These are phyloP conservation scores for Seminavis robusta DNA, from an alignment of 108 stramenopile genomes.

Conservation along the genomic window DNA sequence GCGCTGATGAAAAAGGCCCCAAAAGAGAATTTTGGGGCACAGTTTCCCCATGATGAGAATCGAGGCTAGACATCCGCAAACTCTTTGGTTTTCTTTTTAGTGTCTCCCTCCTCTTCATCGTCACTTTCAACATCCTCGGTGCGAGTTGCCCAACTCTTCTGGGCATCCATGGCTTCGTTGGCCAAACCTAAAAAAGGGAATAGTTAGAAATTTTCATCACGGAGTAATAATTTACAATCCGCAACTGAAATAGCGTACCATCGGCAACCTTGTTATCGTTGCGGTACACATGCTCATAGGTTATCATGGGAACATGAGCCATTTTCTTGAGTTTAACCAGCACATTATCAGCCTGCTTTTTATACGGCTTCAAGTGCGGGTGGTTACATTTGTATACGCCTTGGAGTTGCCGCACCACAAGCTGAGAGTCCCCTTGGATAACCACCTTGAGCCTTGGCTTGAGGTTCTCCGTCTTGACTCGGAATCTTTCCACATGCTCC, in stretches of 20 bases:
- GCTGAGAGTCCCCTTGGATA: slow-evolving; percentile 68
- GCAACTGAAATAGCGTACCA: slow-evolving; percentile 23
- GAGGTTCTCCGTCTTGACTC: not conserved
- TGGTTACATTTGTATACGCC: slow-evolving; percentile 57
- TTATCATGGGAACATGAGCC: no score
- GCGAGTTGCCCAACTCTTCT: slow-evolving; percentile 34
- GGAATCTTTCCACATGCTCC: slow-evolving; percentile 6
- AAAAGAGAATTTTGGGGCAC: no score
- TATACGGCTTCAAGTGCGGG: slow-evolving; percentile 28
- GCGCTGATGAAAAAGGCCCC: no score
- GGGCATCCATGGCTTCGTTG: slow-evolving; percentile 78
- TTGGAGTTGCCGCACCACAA: slow-evolving; percentile 74
- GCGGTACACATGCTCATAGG: slow-evolving; percentile 60
- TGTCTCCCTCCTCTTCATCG: no score
- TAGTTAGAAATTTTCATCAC: no score
- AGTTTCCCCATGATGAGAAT: no score
- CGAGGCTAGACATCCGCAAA: no score
- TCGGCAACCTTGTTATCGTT: slow-evolving; percentile 66
- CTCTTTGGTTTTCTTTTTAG: no score
- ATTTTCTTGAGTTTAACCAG: not conserved
- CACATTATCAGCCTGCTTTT: not conserved
- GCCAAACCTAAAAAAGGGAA: slow-evolving; percentile 44
- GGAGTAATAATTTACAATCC: no score
- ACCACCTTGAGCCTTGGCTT: not conserved
- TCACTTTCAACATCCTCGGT: slow-evolving; percentile 3